A percentile compares a stretch with the other conserved stretches of the same genome.
Conservation (phyloP, 2,329 filamentous ascomycete species). For the Madurella fahalii region DNA sequence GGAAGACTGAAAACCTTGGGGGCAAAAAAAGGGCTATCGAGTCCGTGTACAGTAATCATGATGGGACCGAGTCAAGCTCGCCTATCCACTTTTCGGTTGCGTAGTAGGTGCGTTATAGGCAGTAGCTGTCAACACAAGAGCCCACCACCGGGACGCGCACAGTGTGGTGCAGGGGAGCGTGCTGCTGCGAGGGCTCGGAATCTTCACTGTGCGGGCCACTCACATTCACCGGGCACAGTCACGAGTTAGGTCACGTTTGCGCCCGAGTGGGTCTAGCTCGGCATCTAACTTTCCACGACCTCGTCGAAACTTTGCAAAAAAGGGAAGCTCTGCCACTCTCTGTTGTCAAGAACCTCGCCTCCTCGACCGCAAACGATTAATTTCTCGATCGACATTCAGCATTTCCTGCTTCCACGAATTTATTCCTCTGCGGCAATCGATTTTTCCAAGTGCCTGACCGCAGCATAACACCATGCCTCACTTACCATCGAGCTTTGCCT, state of each 20-base stretch:
- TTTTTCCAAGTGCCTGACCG: not conserved
- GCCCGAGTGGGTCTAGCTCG: conserved; percentile 18
- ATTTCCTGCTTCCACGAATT: not conserved
- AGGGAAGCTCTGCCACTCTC: conserved; percentile 18
- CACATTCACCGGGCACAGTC: conserved; percentile 6
- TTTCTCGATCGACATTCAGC: not conserved
- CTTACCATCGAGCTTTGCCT: conserved; percentile 79
- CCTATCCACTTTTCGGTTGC: too few species aligned
- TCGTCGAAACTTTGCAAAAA: conserved; percentile 29
- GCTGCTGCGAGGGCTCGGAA: not conserved
- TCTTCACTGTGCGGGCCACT: conserved; percentile 7
- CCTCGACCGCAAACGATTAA: conserved; percentile 10
- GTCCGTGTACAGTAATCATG: too few species aligned
- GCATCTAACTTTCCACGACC: conserved; percentile 25
- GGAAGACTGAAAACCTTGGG: not conserved
- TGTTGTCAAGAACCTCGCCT: conserved; percentile 14
- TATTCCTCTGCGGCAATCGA: conserved; percentile 13
- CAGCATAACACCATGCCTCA: conserved; percentile 55
- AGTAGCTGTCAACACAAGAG: not conserved
- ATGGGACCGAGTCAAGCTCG: too few species aligned
- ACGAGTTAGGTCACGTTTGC: conserved; percentile 23
- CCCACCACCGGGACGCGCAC: conserved; percentile 12
- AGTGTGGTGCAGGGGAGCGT: conserved; percentile 7
- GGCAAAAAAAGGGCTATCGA: too few species aligned
- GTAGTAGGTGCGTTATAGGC: too few species aligned